Percentiles rank a stretch among this genome's conserved stretches.
These are phyloP conservation scores for Diaporthe citri DNA, from an alignment of 2,329 filamentous ascomycete genomes.

Conservation along the genomic window DNA sequence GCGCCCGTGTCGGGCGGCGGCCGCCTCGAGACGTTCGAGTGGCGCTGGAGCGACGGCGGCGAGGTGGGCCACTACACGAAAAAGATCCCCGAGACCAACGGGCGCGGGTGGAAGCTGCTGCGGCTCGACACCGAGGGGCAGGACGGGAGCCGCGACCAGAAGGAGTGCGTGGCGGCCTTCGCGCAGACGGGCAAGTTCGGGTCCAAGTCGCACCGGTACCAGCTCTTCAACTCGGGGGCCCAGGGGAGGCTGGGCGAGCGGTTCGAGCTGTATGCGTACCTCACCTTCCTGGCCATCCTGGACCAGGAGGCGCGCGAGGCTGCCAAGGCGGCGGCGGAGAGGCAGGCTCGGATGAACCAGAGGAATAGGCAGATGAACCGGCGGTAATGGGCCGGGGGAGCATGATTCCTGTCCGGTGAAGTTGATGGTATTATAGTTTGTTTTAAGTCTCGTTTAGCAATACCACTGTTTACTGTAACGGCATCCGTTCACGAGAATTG, in stretches of 20 bases:
- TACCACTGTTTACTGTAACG: neutral
- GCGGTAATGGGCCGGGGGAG: neutral
- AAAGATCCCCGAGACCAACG: slow-evolving; percentile 4
- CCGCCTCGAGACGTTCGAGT: slow-evolving; percentile 20
- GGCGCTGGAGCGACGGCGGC: slow-evolving; percentile 28
- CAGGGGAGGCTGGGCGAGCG: neutral
- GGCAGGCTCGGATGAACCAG: slow-evolving; percentile 3
- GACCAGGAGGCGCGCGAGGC: slow-evolving; percentile 23
- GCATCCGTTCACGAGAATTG: neutral
- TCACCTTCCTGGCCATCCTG: neutral
- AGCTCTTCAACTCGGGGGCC: slow-evolving; percentile 21
- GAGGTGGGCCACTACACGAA: slow-evolving; percentile 16
- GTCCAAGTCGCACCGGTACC: slow-evolving; percentile 20
- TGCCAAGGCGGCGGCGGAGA: neutral
- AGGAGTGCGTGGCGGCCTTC: slow-evolving; percentile 23
- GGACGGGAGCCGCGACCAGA: slow-evolving; percentile 20
- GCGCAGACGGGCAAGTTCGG: slow-evolving; percentile 22
- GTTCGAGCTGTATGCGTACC: slow-evolving; percentile 6
- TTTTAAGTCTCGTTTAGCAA: neutral
- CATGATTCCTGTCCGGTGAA: no score
- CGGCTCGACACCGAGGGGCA: slow-evolving; percentile 17
- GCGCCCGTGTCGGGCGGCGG: neutral
- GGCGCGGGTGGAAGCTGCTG: slow-evolving; percentile 18
- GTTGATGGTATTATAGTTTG: neutral
- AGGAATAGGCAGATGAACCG: slow-evolving; percentile 4